Percentiles rank a stretch among this genome's conserved stretches.
phyloP scores from a whole-genome alignment of 2,329 filamentous ascomycete species.

The Aquanectria penicillioides region DNA sequence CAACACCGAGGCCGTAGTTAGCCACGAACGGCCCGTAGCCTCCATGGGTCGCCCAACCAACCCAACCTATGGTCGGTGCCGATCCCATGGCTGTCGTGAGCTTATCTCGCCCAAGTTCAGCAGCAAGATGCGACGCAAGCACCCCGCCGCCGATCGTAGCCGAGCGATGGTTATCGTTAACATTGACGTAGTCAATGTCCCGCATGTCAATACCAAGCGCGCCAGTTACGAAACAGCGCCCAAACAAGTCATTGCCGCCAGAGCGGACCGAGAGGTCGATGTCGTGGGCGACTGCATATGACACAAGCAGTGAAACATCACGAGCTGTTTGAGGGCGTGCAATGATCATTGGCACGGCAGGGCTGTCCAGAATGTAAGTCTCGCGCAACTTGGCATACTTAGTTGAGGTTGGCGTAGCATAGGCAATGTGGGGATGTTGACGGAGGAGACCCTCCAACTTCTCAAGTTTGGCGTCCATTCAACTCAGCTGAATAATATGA shows the following conservation, averaged over 20 bases:
- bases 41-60: conserved; percentile 19
- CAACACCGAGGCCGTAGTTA: conserved; percentile 18
- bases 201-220: conserved; percentile 19
- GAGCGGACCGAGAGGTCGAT: conserved; percentile 10
- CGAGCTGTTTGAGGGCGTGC: too few species aligned
- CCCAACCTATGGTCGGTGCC: conserved; percentile 12
- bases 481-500: too few species aligned
- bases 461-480: too few species aligned
- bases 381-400: too few species aligned
- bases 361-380: too few species aligned
- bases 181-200: neutral
- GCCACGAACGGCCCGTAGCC: conserved; percentile 19
- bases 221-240: conserved; percentile 8
- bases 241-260: conserved; percentile 23
- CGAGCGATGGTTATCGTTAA: neutral
- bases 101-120: neutral
- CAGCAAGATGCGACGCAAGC: conserved; percentile 1
- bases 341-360: too few species aligned
- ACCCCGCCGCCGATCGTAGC: conserved; percentile 14
- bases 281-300: neutral
- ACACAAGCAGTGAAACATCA: too few species aligned
- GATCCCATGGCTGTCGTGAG: conserved; percentile 11
- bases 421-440: too few species aligned
- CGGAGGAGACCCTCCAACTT: too few species aligned
- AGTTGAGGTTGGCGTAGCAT: too few species aligned